Base-by-base conservation (phyloP, 441 rosid genomes). In the Populus hybrid region DNA sequence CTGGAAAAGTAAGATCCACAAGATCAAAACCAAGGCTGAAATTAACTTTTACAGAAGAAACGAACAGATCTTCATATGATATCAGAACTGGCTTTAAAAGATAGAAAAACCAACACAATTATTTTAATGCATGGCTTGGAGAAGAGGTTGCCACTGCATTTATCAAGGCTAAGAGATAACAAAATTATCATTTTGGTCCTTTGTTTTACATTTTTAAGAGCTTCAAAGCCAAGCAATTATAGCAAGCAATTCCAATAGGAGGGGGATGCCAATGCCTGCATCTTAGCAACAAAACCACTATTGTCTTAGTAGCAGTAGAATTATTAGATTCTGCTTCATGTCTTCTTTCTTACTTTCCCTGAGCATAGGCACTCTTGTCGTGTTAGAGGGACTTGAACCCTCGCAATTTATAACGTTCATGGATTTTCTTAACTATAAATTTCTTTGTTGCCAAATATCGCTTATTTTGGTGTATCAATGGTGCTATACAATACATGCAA, bases 1-100 rank as follows among this genome's bases (percentile, higher is more conserved):
- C 97, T 93, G 90, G 80, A 81, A 73, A 67, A 50, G 32, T 30
- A 67, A 78, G 77, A 77, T 78, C 72, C 72, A 46, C 73, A 77
- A 81, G 71, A 80, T 80, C 61, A 80, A 65, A 69, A 67, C 30
- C 36, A 77, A 69, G 18, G 67, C 20, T 42, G 26, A 79, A 46
- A 74, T 78, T 67, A 76, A 71, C 61, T 65, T 36, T 24, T 1
- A 57, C 40, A 32, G 30, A 75, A 36, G 46, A 28, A 63, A 74
- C n/a, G 26, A 42, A 8, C 64, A 35, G 36, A 26, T 10, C 40
- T 35, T 64, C 69, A 64, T 11, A 76, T 18, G 14, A 40, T 9
- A 30, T 5, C 71, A 42, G 50, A 42, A 68, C 21, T 75, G 70
- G 8, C 20, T 21, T 69, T 21, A 30, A 72, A 57, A 69, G 69